Conservation (phyloP, 352 stramenopile genomes). For the Pythium sukuiense region DNA sequence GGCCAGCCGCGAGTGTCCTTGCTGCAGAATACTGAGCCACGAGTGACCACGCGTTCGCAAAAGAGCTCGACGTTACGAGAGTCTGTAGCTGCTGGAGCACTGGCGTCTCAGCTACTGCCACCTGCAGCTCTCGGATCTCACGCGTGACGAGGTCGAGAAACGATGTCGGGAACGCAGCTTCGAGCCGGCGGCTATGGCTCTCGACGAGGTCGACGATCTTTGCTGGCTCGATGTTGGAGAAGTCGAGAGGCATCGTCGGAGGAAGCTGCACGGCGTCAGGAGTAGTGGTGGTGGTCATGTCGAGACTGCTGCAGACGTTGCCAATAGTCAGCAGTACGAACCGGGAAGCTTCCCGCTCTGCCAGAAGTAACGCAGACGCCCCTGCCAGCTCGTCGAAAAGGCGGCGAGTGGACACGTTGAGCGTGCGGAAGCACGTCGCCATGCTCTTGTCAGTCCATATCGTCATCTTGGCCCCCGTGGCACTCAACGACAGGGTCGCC, state of each 20-base stretch:
- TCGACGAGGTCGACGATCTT: conserved; percentile 33
- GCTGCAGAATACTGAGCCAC: conserved; percentile 13
- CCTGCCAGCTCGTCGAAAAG: conserved; percentile 22
- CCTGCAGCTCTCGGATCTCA: conserved; percentile 29
- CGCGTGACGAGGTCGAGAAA: conserved; percentile 30
- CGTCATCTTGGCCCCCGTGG: neutral
- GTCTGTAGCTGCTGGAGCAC: neutral
- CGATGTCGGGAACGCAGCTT: conserved; percentile 21
- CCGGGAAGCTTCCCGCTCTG: conserved; percentile 21
- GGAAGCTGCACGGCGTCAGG: neutral
- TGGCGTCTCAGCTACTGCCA: neutral
- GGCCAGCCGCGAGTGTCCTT: conserved; percentile 25
- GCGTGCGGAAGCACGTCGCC: conserved; percentile 29
- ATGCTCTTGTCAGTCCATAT: conserved; percentile 26
- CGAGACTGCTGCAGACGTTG: no score
- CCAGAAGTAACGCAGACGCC: conserved; percentile 2
- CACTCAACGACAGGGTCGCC: neutral
- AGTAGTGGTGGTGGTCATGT: neutral
- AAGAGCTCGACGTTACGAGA: neutral
- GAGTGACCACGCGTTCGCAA: conserved; percentile 18
- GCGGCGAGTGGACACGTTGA: conserved; percentile 34
- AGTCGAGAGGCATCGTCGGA: conserved; percentile 29
- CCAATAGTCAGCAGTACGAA: conserved; percentile 18
- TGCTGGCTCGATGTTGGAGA: conserved; percentile 15
- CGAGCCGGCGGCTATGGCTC: conserved; percentile 28